These are phyloP conservation scores for Arctostaphylos glauca DNA, from an alignment of 148 eudicot species.

Conservation along the genomic window DNA sequence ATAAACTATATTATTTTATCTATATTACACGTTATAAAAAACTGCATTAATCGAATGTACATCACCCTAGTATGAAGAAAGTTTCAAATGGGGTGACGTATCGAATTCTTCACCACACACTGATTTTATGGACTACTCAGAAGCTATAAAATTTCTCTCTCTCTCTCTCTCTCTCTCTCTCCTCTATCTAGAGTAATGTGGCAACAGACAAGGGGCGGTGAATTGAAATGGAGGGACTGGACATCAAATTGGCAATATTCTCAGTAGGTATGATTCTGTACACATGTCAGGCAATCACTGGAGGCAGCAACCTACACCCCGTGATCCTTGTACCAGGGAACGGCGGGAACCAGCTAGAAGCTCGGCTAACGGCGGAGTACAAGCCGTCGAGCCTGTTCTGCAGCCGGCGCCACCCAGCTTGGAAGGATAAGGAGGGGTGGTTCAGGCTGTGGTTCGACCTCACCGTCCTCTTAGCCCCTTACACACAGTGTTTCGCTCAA, in stretches of 20 bases:
- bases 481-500: slow-evolving; percentile 67
- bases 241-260: background rate
- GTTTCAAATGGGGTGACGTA: background rate
- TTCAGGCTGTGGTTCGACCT: slow-evolving; percentile 93
- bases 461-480: slow-evolving; percentile 57
- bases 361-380: slow-evolving; percentile 62
- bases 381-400: slow-evolving; percentile 65
- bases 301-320: slow-evolving; percentile 46
- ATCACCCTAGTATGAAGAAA: too few relatives aligned
- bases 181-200: background rate
- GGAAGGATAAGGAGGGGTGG: slow-evolving; percentile 66
- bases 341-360: slow-evolving; percentile 92
- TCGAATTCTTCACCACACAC: background rate
- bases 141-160: background rate
- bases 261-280: slow-evolving; percentile 23
- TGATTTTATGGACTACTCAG: background rate
- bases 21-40: too few relatives aligned
- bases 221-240: slow-evolving; percentile 2
- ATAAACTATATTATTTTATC: too few relatives aligned
- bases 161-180: background rate
- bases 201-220: background rate
- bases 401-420: slow-evolving; percentile 41
- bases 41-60: too few relatives aligned
- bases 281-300: slow-evolving; percentile 16
- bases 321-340: slow-evolving; percentile 73